phyloP scores from a whole-genome alignment of 2,329 filamentous ascomycete species.

The Claviceps africana region DNA sequence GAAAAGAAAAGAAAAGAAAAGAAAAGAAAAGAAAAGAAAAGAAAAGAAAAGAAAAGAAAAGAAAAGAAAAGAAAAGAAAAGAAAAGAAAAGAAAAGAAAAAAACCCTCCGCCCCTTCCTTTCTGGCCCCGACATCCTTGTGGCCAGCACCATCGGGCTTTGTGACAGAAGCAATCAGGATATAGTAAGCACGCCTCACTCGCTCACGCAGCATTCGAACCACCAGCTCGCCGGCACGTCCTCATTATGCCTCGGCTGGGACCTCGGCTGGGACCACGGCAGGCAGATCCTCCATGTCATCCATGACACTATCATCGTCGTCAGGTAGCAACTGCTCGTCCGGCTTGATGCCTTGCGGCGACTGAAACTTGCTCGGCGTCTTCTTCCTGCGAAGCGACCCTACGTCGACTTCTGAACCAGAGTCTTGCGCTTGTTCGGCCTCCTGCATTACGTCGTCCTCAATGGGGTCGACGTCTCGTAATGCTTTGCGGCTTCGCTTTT shows the following conservation, averaged over 20 bases:
- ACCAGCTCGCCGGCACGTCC: background rate
- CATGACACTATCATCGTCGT: slow-evolving; percentile 22
- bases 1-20: too few species aligned
- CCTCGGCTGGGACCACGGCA: slow-evolving; percentile 6
- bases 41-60: too few species aligned
- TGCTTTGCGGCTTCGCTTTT: slow-evolving; percentile 13
- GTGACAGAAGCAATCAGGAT: background rate
- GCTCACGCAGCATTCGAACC: background rate
- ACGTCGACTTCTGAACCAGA: slow-evolving; percentile 15
- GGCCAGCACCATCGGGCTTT: too few species aligned
- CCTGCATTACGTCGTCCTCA: slow-evolving; percentile 15
- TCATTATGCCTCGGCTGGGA: background rate
- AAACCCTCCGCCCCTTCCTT: too few species aligned
- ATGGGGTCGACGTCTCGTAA: slow-evolving; percentile 17
- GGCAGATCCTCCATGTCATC: slow-evolving; percentile 32
- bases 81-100: too few species aligned
- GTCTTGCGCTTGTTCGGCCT: slow-evolving; percentile 7
- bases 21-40: too few species aligned
- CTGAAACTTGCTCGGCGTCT: slow-evolving; percentile 17
- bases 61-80: too few species aligned
- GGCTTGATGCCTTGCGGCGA: slow-evolving; percentile 8
- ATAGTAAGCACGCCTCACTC: background rate
- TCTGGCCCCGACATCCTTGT: too few species aligned
- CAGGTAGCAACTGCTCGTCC: slow-evolving; percentile 2
- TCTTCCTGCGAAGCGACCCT: slow-evolving; percentile 13